A percentile compares a stretch with the other conserved stretches of the same genome.
phyloP scores from a whole-genome alignment of 192 early-diverging fungal species.

The Paraglomus brasilianum region DNA sequence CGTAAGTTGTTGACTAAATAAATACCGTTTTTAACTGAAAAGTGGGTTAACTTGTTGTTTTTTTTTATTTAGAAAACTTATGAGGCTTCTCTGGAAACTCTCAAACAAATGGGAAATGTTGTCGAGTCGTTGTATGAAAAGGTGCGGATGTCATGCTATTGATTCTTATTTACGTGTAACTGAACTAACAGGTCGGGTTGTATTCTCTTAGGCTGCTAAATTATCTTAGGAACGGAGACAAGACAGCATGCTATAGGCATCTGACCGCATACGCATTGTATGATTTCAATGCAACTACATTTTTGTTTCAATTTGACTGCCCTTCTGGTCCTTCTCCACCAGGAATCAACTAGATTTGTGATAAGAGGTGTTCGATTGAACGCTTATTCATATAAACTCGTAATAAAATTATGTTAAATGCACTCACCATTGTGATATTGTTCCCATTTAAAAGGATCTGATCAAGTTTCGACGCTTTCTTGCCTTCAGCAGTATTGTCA shows the following conservation, averaged over 20 bases:
- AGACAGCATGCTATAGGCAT: no score
- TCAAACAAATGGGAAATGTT: slow-evolving; percentile 95
- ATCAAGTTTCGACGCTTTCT: slow-evolving; percentile 72
- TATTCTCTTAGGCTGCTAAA: no score
- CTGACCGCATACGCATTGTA: no score
- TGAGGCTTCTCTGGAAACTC: slow-evolving; percentile 87
- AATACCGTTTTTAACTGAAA: slow-evolving; percentile 19
- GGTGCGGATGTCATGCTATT: no score
- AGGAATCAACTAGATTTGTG: slow-evolving; percentile 55
- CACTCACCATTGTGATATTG: slow-evolving; percentile 90
- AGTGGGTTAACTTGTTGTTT: neutral
- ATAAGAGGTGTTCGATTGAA: neutral
- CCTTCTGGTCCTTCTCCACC: slow-evolving; percentile 55
- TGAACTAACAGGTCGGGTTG: no score
- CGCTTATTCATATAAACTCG: neutral
- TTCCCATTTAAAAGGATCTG: slow-evolving; percentile 96
- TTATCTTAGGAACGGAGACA: no score
- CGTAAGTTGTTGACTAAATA: slow-evolving; percentile 46
- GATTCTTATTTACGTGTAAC: no score
- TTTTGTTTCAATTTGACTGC: no score
- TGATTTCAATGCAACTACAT: no score
- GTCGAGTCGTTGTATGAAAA: slow-evolving; percentile 95
- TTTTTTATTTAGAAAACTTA: slow-evolving; percentile 72
- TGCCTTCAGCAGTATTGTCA: slow-evolving; percentile 77
- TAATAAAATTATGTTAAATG: neutral